Percentiles rank a stretch among this genome's conserved stretches.
phyloP scores from a whole-genome alignment of 805 yeast species.

The Ogataea saltuana region DNA sequence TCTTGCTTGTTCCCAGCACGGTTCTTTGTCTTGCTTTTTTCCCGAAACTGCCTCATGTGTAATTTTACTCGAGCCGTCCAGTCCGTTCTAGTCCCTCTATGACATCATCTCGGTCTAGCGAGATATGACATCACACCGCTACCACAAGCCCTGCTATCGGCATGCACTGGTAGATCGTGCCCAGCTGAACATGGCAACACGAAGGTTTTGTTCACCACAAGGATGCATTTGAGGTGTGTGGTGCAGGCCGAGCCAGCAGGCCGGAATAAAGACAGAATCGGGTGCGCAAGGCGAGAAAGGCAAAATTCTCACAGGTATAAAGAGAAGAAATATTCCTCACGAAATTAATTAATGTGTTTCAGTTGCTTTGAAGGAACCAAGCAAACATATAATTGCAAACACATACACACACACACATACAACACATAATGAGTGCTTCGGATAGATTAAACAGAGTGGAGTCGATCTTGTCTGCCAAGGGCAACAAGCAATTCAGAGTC shows the following conservation, averaged over 20 bases:
- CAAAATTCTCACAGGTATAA: background rate
- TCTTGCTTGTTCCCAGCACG: no score
- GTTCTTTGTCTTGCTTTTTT: background rate
- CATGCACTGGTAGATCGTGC: background rate
- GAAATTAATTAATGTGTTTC: background rate
- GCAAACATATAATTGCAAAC: background rate
- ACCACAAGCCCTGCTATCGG: conserved; percentile 1
- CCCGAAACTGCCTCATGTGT: conserved; percentile 2
- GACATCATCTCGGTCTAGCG: conserved; percentile 7
- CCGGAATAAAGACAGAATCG: background rate
- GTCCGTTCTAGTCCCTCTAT: conserved; percentile 6
- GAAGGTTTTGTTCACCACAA: background rate
- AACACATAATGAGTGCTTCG: conserved; percentile 25
- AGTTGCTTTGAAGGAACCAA: background rate
- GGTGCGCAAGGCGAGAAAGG: background rate
- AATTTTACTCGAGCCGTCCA: conserved; percentile 2
- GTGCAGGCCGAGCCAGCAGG: background rate
- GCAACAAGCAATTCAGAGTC: conserved; percentile 45
- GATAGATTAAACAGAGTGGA: conserved; percentile 26
- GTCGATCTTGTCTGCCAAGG: conserved; percentile 22
- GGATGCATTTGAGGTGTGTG: background rate
- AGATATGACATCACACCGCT: conserved; percentile 4
- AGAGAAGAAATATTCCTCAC: background rate
- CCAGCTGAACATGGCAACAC: background rate
- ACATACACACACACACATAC: no score